A percentile compares a stretch with the other conserved stretches of the same genome.
These are phyloP conservation scores for Butyriboletus loyo DNA, from an alignment of 768 basidiomycete species.

Conservation along the genomic window DNA sequence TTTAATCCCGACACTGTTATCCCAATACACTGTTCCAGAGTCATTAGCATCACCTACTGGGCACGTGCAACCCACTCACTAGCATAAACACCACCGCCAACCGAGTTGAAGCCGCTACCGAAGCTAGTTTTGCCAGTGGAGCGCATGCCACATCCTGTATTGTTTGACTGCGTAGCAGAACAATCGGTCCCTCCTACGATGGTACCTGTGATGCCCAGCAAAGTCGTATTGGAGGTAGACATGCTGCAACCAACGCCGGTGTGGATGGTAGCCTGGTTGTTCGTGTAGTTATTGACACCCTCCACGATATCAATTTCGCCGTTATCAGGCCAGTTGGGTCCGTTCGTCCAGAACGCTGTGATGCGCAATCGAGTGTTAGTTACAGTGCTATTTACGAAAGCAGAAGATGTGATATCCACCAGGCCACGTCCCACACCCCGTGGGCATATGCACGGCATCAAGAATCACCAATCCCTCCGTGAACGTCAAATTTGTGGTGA, in stretches of 20 bases:
- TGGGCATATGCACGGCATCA: constrained; percentile 87
- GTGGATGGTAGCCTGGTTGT: constrained; percentile 81
- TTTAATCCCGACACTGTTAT: constrained; percentile 69
- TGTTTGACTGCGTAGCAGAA: constrained; percentile 62
- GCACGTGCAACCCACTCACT: constrained; percentile 49
- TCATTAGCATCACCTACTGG: not conserved
- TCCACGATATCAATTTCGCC: constrained; percentile 87
- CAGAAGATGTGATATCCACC: constrained; percentile 24
- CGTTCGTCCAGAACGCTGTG: constrained; percentile 49
- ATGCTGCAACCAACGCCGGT: constrained; percentile 70
- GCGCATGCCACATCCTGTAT: constrained; percentile 81
- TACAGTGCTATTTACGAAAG: not conserved
- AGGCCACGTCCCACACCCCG: constrained; percentile 88
- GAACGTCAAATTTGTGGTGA: constrained; percentile 59
- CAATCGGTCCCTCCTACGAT: constrained; percentile 74
- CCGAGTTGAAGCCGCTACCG: constrained; percentile 83
- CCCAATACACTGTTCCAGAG: constrained; percentile 15
- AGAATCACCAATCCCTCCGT: constrained; percentile 72
- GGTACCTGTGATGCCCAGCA: constrained; percentile 57
- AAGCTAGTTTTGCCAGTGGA: constrained; percentile 60
- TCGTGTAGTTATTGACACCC: constrained; percentile 77
- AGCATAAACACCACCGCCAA: constrained; percentile 85
- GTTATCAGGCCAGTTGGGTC: constrained; percentile 42
- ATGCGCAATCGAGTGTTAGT: not conserved
- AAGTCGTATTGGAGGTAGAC: constrained; percentile 42